These are phyloP conservation scores for Geoglossum glabrum DNA, from an alignment of 495 filamentous ascomycete species.

Conservation along the genomic window DNA sequence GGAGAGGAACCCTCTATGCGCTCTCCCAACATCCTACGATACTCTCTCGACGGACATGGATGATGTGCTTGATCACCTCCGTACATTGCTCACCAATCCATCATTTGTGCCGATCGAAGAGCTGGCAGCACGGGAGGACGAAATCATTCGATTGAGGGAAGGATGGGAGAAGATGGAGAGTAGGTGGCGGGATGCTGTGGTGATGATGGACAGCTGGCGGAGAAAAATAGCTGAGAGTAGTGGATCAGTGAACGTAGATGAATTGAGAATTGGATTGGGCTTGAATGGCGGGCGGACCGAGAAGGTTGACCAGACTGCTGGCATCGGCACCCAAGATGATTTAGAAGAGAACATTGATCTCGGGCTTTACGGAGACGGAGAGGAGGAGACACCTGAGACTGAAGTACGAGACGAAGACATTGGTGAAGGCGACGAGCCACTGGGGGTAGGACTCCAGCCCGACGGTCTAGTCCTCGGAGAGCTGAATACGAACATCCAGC, in stretches of 20 bases:
- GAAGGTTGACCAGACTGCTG: background rate
- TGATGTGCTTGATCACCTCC: slow-evolving; percentile 53
- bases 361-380: background rate
- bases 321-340: background rate
- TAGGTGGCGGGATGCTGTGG: slow-evolving; percentile 73
- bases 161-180: slow-evolving; percentile 85
- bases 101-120: slow-evolving; percentile 94
- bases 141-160: slow-evolving; percentile 59
- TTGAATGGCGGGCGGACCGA: slow-evolving; percentile 24
- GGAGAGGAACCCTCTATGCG: slow-evolving; percentile 15
- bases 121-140: slow-evolving; percentile 73
- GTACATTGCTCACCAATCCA: slow-evolving; percentile 73
- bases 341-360: background rate
- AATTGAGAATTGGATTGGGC: slow-evolving; percentile 54
- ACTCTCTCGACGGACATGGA: slow-evolving; percentile 54
- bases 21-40: slow-evolving; percentile 41
- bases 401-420: background rate
- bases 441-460: background rate
- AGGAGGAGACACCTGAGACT: background rate
- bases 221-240: slow-evolving; percentile 61
- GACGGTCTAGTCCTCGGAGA: background rate
- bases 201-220: slow-evolving; percentile 86
- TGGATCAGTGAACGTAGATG: slow-evolving; percentile 62
- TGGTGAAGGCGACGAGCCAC: background rate
- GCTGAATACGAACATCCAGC: background rate